Base-by-base conservation (phyloP, 805 yeast species). In the Starmerella sp. region DNA sequence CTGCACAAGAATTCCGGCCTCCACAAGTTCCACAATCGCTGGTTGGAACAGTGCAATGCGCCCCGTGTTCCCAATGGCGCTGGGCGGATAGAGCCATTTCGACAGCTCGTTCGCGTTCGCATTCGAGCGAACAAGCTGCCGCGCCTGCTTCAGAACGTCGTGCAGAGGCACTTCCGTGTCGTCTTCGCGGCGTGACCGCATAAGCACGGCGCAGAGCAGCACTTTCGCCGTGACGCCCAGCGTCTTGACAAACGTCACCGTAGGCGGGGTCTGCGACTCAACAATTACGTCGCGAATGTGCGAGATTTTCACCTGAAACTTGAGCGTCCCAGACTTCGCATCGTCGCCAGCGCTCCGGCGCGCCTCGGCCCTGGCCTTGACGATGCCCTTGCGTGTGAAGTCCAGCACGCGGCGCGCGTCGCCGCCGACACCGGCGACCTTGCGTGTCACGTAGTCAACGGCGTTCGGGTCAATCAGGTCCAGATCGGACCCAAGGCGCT, bases 401-500 rank as follows among this genome's bases (percentile, higher is more conserved):
- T 84, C 84, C 54, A 93, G 73, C 0, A 96, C 97, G 56, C 97
- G 74, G 64, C 99, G 76, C 1, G 97, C 98, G 73, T 93, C 99
- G 56, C 99, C 98, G 66, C 95, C 86, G 3, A 93, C 97, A 70
- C 93, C 81, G 5, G 97, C 96, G 45, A 93, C 95, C 67, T 89
- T 90, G 69, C 97, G 77, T 1, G 96, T 81, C 0, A 96, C 96
- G 73, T 85, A 89, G 56, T 84, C 91, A 60, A 90, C 79, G 0
- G 98, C 96, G 47, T 69, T 70, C 2, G 52, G 55, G 2, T 56
- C 59, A 1, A 61, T 32, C 11, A 57, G 34, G 8, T 9, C 15
- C 8, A n/a, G 14, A n/a, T 53, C 60, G 3, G 72, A 71, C 38
- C 79, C 82, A 43, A 93, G 73, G 56, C 96, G 73, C 55, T 82